phyloP scores from a whole-genome alignment of 768 basidiomycete species.

The Pleurotus eryngii region DNA sequence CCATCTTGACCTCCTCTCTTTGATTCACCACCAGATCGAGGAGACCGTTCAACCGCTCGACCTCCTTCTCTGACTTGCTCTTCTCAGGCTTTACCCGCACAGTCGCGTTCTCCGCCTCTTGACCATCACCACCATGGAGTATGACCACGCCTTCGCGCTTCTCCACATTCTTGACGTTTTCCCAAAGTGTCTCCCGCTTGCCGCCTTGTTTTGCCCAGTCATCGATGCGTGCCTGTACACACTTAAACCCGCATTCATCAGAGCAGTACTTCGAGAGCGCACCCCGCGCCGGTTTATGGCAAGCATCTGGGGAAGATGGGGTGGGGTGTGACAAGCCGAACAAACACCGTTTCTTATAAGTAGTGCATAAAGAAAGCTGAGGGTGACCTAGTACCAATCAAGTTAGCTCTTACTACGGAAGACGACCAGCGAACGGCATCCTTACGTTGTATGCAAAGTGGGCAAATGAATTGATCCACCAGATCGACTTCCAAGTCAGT shows the following conservation, averaged over 20 bases:
- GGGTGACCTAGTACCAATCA: constrained; percentile 46
- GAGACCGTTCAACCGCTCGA: constrained; percentile 46
- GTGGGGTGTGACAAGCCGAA: constrained; percentile 62
- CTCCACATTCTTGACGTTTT: constrained; percentile 64
- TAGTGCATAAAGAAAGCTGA: constrained; percentile 58
- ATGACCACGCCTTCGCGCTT: constrained; percentile 71
- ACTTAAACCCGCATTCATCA: constrained; percentile 78
- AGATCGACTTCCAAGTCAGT: constrained; percentile 80
- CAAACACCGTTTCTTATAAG: constrained; percentile 80
- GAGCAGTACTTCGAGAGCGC: constrained; percentile 91
- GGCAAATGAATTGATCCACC: constrained; percentile 91
- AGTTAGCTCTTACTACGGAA: neutral
- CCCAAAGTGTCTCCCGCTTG: constrained; percentile 66
- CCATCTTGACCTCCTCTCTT: constrained; percentile 63
- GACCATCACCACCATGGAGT: constrained; percentile 27
- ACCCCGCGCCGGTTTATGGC: constrained; percentile 78
- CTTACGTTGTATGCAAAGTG: constrained; percentile 73
- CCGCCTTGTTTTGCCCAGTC: constrained; percentile 62
- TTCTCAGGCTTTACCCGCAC: constrained; percentile 30
- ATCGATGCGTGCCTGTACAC: constrained; percentile 63
- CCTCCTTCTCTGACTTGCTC: constrained; percentile 54
- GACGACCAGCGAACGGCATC: constrained; percentile 10
- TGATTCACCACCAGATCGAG: constrained; percentile 57
- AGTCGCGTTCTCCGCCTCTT: constrained; percentile 19
- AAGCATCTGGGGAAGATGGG: constrained; percentile 62